These are phyloP conservation scores for Apiotrichum gamsii DNA, from an alignment of 1,284 basidiomycete genomes.

Conservation along the genomic window DNA sequence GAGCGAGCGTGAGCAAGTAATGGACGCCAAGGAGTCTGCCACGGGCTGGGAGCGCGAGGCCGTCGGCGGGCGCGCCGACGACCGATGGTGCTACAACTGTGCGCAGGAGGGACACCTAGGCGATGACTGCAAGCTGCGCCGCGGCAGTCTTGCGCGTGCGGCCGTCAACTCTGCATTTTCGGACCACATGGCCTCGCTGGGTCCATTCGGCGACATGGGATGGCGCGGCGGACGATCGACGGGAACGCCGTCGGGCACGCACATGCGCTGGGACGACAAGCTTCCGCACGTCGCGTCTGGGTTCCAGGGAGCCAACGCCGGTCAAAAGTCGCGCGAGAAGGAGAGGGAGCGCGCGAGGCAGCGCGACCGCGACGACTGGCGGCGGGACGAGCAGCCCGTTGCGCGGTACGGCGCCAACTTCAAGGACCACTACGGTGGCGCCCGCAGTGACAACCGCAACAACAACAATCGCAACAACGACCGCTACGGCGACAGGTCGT, in stretches of 20 bases:
- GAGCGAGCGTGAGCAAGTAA: constrained; percentile 53
- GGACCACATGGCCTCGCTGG: constrained; percentile 58
- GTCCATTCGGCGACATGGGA: constrained; percentile 56
- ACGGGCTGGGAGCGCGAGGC: constrained; percentile 39
- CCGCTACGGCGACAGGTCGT: too few species aligned
- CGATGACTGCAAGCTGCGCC: constrained; percentile 48
- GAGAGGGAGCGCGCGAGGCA: constrained; percentile 12
- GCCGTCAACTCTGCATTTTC: constrained; percentile 70
- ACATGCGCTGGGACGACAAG: constrained; percentile 23
- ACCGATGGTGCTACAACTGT: constrained; percentile 75
- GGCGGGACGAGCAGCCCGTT: too few species aligned
- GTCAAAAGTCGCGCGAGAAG: constrained; percentile 27
- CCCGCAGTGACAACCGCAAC: constrained; percentile 2
- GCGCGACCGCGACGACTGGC: constrained; percentile 6
- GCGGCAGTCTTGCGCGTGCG: constrained; percentile 53
- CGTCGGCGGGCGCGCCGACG: constrained; percentile 22
- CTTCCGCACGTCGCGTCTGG: constrained; percentile 12
- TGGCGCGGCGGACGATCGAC: neutral
- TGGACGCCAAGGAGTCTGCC: constrained; percentile 39
- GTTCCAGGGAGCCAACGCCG: constrained; percentile 26
- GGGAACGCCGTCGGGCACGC: constrained; percentile 8
- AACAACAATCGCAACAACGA: too few species aligned
- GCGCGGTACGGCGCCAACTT: too few species aligned
- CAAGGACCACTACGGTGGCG: too few species aligned
- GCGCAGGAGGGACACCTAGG: constrained; percentile 73